Percentiles rank a stretch among this genome's conserved stretches.
Evolutionary conservation across 108 stramenopile genomes (phyloP).

Genomic region (Nitzschia inconspicua): DNA sequence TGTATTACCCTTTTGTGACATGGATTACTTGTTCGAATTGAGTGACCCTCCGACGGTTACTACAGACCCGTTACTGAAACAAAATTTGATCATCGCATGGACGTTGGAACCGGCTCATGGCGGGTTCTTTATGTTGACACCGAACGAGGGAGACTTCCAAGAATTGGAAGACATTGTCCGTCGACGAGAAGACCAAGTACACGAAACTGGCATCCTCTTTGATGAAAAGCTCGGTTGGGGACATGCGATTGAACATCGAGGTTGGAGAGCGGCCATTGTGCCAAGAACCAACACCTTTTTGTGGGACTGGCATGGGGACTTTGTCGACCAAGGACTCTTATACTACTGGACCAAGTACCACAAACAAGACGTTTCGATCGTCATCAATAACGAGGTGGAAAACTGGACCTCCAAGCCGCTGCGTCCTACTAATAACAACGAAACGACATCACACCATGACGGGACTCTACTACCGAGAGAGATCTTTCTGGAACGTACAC

Average conservation of each 20-base stretch:
- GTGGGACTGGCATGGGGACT: slow-evolving; percentile 41
- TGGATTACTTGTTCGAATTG: slow-evolving; percentile 55
- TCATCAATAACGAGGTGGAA: slow-evolving; percentile 20
- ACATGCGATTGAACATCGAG: slow-evolving; percentile 19
- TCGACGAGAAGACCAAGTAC: slow-evolving; percentile 14
- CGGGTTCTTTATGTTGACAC: slow-evolving; percentile 56
- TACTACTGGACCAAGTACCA: slow-evolving; percentile 42
- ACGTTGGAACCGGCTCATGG: slow-evolving; percentile 34
- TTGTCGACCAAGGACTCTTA: slow-evolving; percentile 56
- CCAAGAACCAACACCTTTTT: background rate
- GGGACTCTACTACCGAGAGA: too few species aligned
- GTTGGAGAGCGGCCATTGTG: slow-evolving; percentile 3
- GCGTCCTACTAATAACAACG: too few species aligned
- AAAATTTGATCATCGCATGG: slow-evolving; percentile 40
- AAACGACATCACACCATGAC: too few species aligned
- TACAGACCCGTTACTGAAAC: slow-evolving; percentile 15
- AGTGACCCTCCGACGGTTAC: slow-evolving; percentile 7
- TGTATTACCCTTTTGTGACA: slow-evolving; percentile 45
- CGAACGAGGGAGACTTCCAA: slow-evolving; percentile 29
- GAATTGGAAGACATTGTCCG: slow-evolving; percentile 18
- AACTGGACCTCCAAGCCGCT: too few species aligned
- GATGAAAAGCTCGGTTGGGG: slow-evolving; percentile 16
- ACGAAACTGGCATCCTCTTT: background rate
- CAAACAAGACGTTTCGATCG: slow-evolving; percentile 19
- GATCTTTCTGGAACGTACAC: background rate